Base-by-base conservation (phyloP, 106 monocot species). In the Dioscorea alata region DNA sequence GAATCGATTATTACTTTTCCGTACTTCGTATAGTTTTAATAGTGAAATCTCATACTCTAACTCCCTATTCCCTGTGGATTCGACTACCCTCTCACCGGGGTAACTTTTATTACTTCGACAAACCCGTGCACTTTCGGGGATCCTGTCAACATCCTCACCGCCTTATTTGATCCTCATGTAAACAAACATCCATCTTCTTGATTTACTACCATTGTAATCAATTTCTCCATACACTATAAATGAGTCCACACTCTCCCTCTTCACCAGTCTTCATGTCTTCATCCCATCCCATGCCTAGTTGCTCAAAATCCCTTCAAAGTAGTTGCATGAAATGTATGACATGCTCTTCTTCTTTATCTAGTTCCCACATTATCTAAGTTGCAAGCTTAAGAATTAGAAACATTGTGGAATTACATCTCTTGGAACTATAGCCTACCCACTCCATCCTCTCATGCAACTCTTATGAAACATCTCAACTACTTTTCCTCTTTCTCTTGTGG, bases 111-210 rank as follows among this genome's bases (percentile, higher is more conserved):
- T n/a, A n/a, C n/a, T n/a, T n/a, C n/a, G n/a, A n/a, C n/a, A n/a
- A n/a, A n/a, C n/a, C n/a, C n/a, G n/a, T n/a, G n/a, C n/a, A n/a
- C n/a, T n/a, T n/a, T n/a, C n/a, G n/a, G n/a, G n/a, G n/a, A n/a
- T n/a, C n/a, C n/a, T n/a, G n/a, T n/a, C n/a, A n/a, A n/a, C n/a
- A n/a, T n/a, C n/a, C n/a, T 85, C 59, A 85, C 77, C 8, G 64
- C 20, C 16, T 81, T 77, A 16, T 85, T 81, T 23, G 71, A 18
- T 2, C 73, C 65, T 8, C 54, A 57, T 6, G 77, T 85, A 65
- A 85, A 81, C 65, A 85, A 48, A 33, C 73, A 80, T 13, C 84
- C 84, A 57, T 80, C 85, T 19, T 56, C 60, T 48, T 76, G 73
- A 66, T 74, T 71, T 18, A 81, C 70, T 23, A 60, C 23, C 71